A percentile compares a stretch with the other conserved stretches of the same genome.
Conservation (phyloP, 2,329 filamentous ascomycete species). For the Epichloe aotearoae region DNA sequence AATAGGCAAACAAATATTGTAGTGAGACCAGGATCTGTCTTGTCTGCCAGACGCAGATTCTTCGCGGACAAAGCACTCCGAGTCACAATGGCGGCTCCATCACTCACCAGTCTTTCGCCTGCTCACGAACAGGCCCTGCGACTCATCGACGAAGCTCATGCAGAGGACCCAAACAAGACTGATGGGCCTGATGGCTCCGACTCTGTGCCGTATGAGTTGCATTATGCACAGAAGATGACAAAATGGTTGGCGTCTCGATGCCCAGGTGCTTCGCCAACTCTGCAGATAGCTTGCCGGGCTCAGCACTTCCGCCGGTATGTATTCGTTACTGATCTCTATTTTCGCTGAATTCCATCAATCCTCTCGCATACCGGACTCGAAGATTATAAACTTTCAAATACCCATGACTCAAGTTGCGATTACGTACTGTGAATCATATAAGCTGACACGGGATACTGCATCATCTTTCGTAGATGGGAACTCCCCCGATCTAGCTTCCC, state of each 20-base stretch:
- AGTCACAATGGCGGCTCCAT: not conserved
- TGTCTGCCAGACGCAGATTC: too few species aligned
- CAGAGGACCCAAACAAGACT: constrained; percentile 22
- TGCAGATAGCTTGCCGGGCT: constrained; percentile 66
- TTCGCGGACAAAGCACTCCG: too few species aligned
- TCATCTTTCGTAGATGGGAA: constrained; percentile 47
- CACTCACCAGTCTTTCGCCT: not conserved
- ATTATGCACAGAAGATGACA: constrained; percentile 73
- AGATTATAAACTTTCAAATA: too few species aligned
- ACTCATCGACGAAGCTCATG: constrained; percentile 56
- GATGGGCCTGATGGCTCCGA: constrained; percentile 28
- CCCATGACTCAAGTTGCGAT: too few species aligned
- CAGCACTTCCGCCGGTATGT: constrained; percentile 62
- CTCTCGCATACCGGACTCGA: too few species aligned
- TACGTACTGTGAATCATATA: not conserved
- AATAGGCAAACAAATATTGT: too few species aligned
- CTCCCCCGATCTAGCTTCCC: constrained; percentile 62
- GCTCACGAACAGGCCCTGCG: constrained; percentile 39
- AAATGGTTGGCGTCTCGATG: constrained; percentile 50
- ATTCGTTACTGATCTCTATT: too few species aligned
- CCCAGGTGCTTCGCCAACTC: constrained; percentile 48
- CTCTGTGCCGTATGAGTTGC: constrained; percentile 59
- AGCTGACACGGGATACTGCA: not conserved
- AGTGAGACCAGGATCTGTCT: too few species aligned
- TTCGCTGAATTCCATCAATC: too few species aligned